Evolutionary conservation across 2,329 filamentous ascomycete genomes (phyloP).

Genomic region (Albifimbria verrucaria): DNA sequence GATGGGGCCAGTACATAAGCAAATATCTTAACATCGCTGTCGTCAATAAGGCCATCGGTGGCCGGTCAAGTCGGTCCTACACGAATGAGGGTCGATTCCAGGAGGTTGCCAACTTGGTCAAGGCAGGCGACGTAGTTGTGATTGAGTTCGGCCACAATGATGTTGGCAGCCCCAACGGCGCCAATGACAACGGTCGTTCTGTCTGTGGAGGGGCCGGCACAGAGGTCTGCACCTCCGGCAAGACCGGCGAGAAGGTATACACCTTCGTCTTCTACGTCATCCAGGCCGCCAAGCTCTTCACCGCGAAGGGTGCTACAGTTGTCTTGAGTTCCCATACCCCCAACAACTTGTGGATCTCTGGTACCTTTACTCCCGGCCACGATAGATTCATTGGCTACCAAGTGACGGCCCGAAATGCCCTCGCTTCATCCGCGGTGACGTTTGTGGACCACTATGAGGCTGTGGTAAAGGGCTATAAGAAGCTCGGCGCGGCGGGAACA

Average conservation of each 20-base stretch:
- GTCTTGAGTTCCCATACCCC: slow-evolving; percentile 55
- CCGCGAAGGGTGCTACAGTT: slow-evolving; percentile 56
- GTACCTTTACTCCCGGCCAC: slow-evolving; percentile 43
- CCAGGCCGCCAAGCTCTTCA: slow-evolving; percentile 51
- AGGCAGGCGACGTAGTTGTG: slow-evolving; percentile 61
- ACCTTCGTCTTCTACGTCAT: slow-evolving; percentile 60
- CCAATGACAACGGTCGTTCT: slow-evolving; percentile 58
- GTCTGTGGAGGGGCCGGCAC: slow-evolving; percentile 53
- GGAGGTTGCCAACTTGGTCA: slow-evolving; percentile 48
- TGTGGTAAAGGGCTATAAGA: slow-evolving; percentile 49
- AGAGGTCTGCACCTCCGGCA: slow-evolving; percentile 44
- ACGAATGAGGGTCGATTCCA: slow-evolving; percentile 64
- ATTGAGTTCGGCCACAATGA: slow-evolving; percentile 75
- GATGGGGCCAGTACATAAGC: slow-evolving; percentile 61
- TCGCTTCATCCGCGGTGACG: slow-evolving; percentile 38
- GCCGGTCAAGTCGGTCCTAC: slow-evolving; percentile 64
- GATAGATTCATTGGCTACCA: slow-evolving; percentile 57
- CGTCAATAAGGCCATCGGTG: slow-evolving; percentile 64
- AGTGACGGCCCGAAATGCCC: slow-evolving; percentile 32
- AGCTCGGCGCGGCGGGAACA: slow-evolving; percentile 45
- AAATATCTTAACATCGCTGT: slow-evolving; percentile 40
- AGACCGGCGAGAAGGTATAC: slow-evolving; percentile 46
- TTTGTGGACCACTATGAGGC: slow-evolving; percentile 62
- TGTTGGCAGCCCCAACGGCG: slow-evolving; percentile 48
- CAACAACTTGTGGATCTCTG: slow-evolving; percentile 58